These are phyloP conservation scores for Trypanosoma scelopori DNA, from an alignment of 208 protist genomes.

Conservation along the genomic window DNA sequence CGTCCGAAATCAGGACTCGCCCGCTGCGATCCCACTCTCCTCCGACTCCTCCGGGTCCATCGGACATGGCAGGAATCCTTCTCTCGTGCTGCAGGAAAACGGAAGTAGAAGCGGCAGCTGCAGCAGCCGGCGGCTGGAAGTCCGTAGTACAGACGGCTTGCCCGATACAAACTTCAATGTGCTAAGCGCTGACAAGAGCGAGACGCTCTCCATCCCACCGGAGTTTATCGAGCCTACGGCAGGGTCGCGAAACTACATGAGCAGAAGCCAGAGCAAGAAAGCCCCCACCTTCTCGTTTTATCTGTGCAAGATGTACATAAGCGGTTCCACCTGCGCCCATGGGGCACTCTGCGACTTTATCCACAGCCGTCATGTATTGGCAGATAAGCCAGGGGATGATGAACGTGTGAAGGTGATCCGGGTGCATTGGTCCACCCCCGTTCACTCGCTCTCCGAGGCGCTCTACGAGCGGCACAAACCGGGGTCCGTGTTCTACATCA, in stretches of 20 bases:
- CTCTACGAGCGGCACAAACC: slow-evolving; percentile 43
- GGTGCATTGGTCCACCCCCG: slow-evolving; percentile 55
- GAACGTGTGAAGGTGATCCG: slow-evolving; percentile 36
- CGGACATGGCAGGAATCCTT: not conserved
- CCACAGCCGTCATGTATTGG: slow-evolving; percentile 44
- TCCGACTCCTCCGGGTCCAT: slow-evolving; percentile 2
- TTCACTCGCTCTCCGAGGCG: slow-evolving; percentile 32
- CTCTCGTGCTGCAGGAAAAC: slow-evolving; percentile 1
- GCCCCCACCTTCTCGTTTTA: slow-evolving; percentile 61
- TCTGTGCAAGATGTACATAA: slow-evolving; percentile 58
- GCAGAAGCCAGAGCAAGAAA: slow-evolving; percentile 31
- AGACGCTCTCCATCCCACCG: slow-evolving; percentile 59
- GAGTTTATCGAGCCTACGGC: slow-evolving; percentile 48
- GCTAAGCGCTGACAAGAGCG: slow-evolving; percentile 56
- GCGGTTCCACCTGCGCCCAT: slow-evolving; percentile 42
- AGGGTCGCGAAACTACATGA: slow-evolving; percentile 50
- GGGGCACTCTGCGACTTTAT: slow-evolving; percentile 62
- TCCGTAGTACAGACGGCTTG: slow-evolving; percentile 29
- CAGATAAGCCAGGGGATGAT: slow-evolving; percentile 15
- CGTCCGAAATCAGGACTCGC: not conserved
- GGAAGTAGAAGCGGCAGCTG: not conserved
- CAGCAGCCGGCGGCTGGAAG: slow-evolving; percentile 12
- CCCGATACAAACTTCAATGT: slow-evolving; percentile 53
- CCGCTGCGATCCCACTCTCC: not conserved
- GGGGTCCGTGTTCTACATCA: slow-evolving; percentile 44